phyloP scores from a whole-genome alignment of 2,329 filamentous ascomycete species.

The Fusarium graminum region DNA sequence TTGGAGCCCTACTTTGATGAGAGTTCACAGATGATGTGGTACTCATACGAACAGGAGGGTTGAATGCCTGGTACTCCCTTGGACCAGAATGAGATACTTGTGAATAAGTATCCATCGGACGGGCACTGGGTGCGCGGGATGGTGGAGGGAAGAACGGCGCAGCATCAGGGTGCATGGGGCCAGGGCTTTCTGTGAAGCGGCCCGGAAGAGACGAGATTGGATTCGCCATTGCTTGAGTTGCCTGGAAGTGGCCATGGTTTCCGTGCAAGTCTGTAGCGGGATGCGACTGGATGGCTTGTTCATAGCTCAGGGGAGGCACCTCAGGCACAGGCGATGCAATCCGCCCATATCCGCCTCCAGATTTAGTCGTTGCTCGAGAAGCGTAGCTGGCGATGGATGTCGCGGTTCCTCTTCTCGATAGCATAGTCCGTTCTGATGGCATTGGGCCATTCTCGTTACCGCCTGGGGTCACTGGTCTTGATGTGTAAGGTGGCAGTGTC shows the following conservation, averaged over 20 bases:
- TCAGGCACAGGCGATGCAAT: constrained; percentile 55
- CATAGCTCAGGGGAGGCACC: constrained; percentile 49
- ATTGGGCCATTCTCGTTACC: constrained; percentile 66
- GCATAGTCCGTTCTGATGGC: constrained; percentile 64
- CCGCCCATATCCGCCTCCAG: constrained; percentile 62
- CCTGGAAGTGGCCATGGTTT: constrained; percentile 47
- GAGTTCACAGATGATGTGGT: constrained; percentile 52
- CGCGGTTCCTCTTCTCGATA: constrained; percentile 65
- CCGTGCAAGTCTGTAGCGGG: constrained; percentile 56
- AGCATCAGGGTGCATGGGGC: constrained; percentile 45
- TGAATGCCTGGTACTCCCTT: constrained; percentile 50
- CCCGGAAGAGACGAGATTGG: constrained; percentile 32
- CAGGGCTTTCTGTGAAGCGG: constrained; percentile 51
- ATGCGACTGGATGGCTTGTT: constrained; percentile 49
- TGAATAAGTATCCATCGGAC: constrained; percentile 51
- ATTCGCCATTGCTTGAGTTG: constrained; percentile 31
- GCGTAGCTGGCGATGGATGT: constrained; percentile 72
- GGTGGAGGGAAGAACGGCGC: constrained; percentile 54
- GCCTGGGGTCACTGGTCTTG: constrained; percentile 68
- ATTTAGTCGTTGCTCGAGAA: constrained; percentile 73
- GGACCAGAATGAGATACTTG: constrained; percentile 22
- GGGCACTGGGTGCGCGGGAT: constrained; percentile 51
- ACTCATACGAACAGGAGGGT: constrained; percentile 52
- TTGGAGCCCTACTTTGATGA: constrained; percentile 38
- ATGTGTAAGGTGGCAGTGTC: constrained; percentile 73